A percentile compares a stretch with the other conserved stretches of the same genome.
phyloP scores from a whole-genome alignment of 108 stramenopile species.

The Fistulifera pelliculosa region DNA sequence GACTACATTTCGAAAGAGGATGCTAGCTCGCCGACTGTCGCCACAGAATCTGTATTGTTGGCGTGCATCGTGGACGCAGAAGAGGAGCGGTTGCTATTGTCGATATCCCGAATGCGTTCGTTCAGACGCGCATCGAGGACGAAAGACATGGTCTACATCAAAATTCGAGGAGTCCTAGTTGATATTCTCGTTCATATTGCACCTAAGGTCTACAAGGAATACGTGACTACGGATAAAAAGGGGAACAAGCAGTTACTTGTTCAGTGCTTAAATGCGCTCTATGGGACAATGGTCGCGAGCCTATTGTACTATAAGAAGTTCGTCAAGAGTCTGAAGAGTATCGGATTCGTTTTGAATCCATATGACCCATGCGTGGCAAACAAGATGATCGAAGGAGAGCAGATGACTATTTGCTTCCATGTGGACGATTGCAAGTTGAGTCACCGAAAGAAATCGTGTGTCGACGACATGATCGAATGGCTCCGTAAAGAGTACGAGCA shows the following conservation, averaged over 20 bases:
- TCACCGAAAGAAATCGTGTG: not conserved
- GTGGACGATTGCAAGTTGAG: constrained; percentile 25
- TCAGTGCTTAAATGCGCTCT: constrained; percentile 18
- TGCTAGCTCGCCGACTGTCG: constrained; percentile 27
- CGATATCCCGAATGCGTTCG: constrained; percentile 40
- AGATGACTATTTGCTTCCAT: constrained; percentile 26
- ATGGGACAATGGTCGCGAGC: constrained; percentile 22
- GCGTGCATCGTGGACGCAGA: constrained; percentile 24
- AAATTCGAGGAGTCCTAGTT: constrained; percentile 14
- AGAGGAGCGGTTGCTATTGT: constrained; percentile 25
- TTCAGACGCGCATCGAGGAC: constrained; percentile 32
- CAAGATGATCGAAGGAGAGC: constrained; percentile 23
- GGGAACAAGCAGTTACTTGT: constrained; percentile 14
- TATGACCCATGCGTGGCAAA: constrained; percentile 38
- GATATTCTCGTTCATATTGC: constrained; percentile 17
- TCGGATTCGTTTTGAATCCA: constrained; percentile 29
- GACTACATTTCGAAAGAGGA: constrained; percentile 24
- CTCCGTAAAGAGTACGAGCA: too few species aligned
- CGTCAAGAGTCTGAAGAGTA: not conserved
- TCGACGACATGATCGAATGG: constrained; percentile 2
- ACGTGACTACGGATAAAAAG: constrained; percentile 15
- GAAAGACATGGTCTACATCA: constrained; percentile 3
- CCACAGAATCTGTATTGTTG: constrained; percentile 19
- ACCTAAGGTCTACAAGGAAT: constrained; percentile 9
- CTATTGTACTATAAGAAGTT: constrained; percentile 21